Evolutionary conservation across 352 stramenopile species (phyloP), one percentile per base, ranked within the genome.

Genomic region (Globisporangium abappressorium): DNA sequence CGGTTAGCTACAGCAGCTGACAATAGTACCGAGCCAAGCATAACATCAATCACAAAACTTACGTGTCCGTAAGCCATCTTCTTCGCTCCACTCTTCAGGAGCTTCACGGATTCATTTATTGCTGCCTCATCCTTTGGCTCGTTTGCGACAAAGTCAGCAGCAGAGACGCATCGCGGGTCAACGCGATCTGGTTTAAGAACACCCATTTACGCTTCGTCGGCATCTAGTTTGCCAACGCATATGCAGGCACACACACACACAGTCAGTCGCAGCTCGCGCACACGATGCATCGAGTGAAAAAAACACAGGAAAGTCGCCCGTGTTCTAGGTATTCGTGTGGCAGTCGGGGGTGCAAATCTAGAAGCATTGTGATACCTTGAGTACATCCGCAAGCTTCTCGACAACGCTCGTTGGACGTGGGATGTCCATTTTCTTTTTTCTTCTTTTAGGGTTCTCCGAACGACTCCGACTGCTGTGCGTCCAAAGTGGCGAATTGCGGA

Each of bases 61-160:
- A 76, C 73, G 62, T 77, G 70, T 5, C 69, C 53, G 22, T 66
- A 62, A 14, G 71, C 64, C 33, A 2, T 14, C 33, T 75, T 77
- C 55, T 71, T 73, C 18, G 64, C 58, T 57, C 75, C 68, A 8
- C 14, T 46, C 15, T 62, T 24, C 18, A 77, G 24, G 18, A 77
- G 51, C 36, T 71, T 70, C 56, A 65, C 36, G 15, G 77, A 47
- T 47, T 5, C 56, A 18, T 63, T 34, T 15, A 69, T 30, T 9
- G 64, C 55, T 6, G 2, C 36, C 20, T 36, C 26, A 15, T 65
- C 64, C 2, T 49, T 26, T 22, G 41, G 20, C 15, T 51, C 7
- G 12, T 49, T 24, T 47, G 38, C 12, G 41, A 58, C 24, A 69
- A 24, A 11, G 55, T 33, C 5, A 54, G 22, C 26, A 69, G 30